Conservation (phyloP, 768 basidiomycete species). For the Ramaria rubella region DNA sequence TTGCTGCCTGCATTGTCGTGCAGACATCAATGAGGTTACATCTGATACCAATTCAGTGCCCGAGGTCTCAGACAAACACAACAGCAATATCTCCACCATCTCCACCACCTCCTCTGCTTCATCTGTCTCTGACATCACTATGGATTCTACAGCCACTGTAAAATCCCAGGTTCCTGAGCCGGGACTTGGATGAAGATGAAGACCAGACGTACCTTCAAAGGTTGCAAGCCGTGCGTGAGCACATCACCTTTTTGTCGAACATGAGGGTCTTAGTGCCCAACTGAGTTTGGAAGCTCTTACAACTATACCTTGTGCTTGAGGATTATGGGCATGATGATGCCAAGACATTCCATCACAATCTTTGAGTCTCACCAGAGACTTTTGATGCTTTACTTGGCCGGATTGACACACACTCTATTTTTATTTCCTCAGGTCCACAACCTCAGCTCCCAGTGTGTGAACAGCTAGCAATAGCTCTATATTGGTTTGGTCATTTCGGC, state of each 20-base stretch:
- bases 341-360: conserved; percentile 21
- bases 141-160: not conserved
- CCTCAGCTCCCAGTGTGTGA: conserved; percentile 24
- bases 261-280: not conserved
- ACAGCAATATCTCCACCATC: not conserved
- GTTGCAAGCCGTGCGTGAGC: not conserved
- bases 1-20: not conserved
- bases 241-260: not conserved
- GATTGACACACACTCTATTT: conserved; percentile 24
- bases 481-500: conserved; percentile 23
- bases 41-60: too few species aligned
- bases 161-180: not conserved
- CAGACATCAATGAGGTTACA: not conserved
- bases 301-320: conserved; percentile 27
- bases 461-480: conserved; percentile 27
- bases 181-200: not conserved
- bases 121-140: not conserved
- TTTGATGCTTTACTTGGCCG: conserved; percentile 19
- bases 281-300: conserved; percentile 11
- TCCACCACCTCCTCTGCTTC: too few species aligned
- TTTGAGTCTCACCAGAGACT: conserved; percentile 20
- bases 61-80: not conserved
- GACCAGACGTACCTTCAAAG: not conserved
- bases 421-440: conserved; percentile 20
- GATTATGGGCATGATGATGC: conserved; percentile 17